A percentile compares a stretch with the other conserved stretches of the same genome.
Conservation (phyloP, 108 stramenopile genomes). For the Thalassiosira profunda region DNA sequence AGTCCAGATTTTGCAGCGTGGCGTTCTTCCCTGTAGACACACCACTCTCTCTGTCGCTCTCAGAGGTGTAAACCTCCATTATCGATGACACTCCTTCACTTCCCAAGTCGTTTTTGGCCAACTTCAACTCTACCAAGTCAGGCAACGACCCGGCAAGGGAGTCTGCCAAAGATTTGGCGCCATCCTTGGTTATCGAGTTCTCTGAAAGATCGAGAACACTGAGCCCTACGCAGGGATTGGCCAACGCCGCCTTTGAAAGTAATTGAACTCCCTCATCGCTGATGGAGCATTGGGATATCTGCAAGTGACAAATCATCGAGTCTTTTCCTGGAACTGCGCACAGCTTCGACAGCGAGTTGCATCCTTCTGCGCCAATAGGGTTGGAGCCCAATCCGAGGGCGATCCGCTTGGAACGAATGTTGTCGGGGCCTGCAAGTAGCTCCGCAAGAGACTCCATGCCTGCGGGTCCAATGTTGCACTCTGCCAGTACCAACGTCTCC, state of each 20-base stretch:
- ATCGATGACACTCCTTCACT: conserved; percentile 37
- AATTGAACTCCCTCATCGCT: conserved; percentile 49
- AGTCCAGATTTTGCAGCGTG: conserved; percentile 52
- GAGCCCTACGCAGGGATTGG: conserved; percentile 24
- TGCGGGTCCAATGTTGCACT: conserved; percentile 47
- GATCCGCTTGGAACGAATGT: conserved; percentile 8
- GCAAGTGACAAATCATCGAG: conserved; percentile 33
- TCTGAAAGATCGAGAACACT: conserved; percentile 53
- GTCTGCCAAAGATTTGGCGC: conserved; percentile 28
- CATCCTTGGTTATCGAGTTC: conserved; percentile 43
- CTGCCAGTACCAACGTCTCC: conserved; percentile 54
- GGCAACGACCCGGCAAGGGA: conserved; percentile 33
- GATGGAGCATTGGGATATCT: conserved; percentile 45
- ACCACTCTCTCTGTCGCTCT: neutral
- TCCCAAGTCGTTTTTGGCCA: conserved; percentile 46
- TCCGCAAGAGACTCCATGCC: conserved; percentile 19
- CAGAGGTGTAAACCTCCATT: conserved; percentile 10
- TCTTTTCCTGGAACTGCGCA: conserved; percentile 10
- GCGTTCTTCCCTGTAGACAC: conserved; percentile 4
- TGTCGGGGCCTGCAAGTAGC: neutral
- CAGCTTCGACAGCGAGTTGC: conserved; percentile 16
- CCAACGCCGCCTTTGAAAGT: conserved; percentile 23
- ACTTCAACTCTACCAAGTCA: conserved; percentile 44
- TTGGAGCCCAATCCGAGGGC: conserved; percentile 29
- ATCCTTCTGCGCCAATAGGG: conserved; percentile 31